Evolutionary conservation across 352 stramenopile species (phyloP), one percentile per base, ranked within the genome.

Genomic region (Aphanomyces invadans): DNA sequence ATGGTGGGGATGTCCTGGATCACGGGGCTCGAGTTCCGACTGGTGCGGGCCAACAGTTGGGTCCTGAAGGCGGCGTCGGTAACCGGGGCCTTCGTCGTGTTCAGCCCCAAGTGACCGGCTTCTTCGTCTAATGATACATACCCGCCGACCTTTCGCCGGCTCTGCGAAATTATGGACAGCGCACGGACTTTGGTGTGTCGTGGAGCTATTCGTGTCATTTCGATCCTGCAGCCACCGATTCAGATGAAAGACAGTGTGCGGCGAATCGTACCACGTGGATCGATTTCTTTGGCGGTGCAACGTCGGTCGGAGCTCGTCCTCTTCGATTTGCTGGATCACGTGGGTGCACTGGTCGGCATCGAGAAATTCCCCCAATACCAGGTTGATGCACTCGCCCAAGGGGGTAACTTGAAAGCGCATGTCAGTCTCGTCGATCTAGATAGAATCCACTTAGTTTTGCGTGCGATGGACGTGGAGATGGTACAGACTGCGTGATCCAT

Each of bases 311-410:
- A n/a, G 29, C 29, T 57, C 49, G 49, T 57, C 49, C 21, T 57
- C 49, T 57, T 57, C 21, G 49, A 57, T 57, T 33, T 57, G 49
- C 23, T 57, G 49, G 1, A 57, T n/a, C 25, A 57, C 49, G n/a
- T 57, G 49, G 19, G 49, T 57, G 49, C 49, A 57, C 29, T 32
- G 49, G 29, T 57, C 5, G 12, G 21, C 49, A 32, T 25, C n/a
- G 7, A 9, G 11, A 57, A 57, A 57, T n/a, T 57, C 49, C 23
- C 49, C 49, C 49, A 57, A n/a, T 12, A 57, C 12, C 29, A 57
- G 0, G 36, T 57, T 57, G 21, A 57, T n/a, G 25, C 49, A 57
- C 29, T 57, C 49, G 25, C 49, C 49, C 17, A 57, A 12, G 4
- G 25, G 23, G 21, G 49, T 57, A 7, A 57, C 29, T 38, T 57